Evolutionary conservation across 2,329 filamentous ascomycete species (phyloP).

Genomic region (Fusarium longipes): DNA sequence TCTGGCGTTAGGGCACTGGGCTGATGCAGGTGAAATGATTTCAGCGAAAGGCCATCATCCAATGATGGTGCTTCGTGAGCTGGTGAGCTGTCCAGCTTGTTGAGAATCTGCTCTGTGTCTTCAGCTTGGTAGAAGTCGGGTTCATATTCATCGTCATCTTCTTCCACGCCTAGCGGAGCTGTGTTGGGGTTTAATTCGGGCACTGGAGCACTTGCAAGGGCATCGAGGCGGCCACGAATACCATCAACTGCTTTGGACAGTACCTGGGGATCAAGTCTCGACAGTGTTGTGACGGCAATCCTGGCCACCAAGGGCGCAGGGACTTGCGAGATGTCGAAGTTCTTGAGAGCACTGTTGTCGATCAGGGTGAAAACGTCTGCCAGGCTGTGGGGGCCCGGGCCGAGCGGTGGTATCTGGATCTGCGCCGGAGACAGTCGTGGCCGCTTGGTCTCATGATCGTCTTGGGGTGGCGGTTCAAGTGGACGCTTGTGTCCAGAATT

Average conservation of each 20-base stretch:
- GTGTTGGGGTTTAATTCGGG: constrained; percentile 67
- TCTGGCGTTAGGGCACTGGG: constrained; percentile 79
- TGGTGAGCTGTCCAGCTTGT: constrained; percentile 79
- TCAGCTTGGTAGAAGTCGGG: constrained; percentile 85
- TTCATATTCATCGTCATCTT: constrained; percentile 90
- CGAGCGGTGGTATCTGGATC: constrained; percentile 74
- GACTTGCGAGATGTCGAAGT: constrained; percentile 85
- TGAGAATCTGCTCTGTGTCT: constrained; percentile 79
- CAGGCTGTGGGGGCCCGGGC: constrained; percentile 79
- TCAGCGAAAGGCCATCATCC: constrained; percentile 68
- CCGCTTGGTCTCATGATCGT: constrained; percentile 84
- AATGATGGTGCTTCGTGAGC: constrained; percentile 55
- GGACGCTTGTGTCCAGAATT: constrained; percentile 82
- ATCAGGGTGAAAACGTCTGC: constrained; percentile 90
- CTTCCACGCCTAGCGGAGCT: constrained; percentile 72
- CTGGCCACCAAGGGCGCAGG: constrained; percentile 80
- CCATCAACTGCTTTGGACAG: constrained; percentile 79
- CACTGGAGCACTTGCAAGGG: constrained; percentile 59
- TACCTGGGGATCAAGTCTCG: constrained; percentile 74
- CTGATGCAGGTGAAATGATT: constrained; percentile 81
- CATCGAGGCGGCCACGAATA: constrained; percentile 62
- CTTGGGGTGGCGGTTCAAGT: constrained; percentile 74
- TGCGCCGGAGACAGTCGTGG: constrained; percentile 68
- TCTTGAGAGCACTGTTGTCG: constrained; percentile 74
- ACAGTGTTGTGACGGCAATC: constrained; percentile 83